These are phyloP conservation scores for Cinchona pubescens DNA, from an alignment of 257 asterid species.

Conservation along the genomic window DNA sequence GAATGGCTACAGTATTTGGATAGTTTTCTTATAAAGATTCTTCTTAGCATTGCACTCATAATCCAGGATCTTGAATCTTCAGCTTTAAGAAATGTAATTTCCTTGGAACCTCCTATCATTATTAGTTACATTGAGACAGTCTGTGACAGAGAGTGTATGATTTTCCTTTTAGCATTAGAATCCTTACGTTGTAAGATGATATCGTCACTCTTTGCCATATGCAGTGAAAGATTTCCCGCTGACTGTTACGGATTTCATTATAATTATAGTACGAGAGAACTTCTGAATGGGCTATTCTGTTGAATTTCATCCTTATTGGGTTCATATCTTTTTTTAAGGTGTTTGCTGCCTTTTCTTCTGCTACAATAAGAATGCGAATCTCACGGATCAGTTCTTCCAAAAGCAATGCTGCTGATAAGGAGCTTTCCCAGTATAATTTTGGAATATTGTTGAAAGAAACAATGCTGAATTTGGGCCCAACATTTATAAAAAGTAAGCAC, in stretches of 20 bases:
- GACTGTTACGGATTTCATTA: background rate
- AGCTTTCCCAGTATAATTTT: conserved; percentile 49
- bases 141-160: background rate
- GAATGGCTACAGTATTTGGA: background rate
- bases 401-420: conserved; percentile 40
- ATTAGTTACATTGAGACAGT: background rate
- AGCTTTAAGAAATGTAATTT: background rate
- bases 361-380: conserved; percentile 67
- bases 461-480: conserved; percentile 86
- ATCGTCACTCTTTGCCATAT: background rate
- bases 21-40: background rate
- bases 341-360: conserved; percentile 68
- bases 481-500: conserved; percentile 82
- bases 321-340: conserved; percentile 58
- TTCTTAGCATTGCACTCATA: background rate
- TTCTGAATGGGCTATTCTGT: conserved; percentile 12
- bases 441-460: conserved; percentile 83
- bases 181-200: background rate
- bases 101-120: background rate
- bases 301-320: conserved; percentile 30
- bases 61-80: background rate
- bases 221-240: background rate
- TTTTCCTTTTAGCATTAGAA: background rate
- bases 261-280: conserved; percentile 14
- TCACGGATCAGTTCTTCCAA: conserved; percentile 49